Percentiles rank a stretch among this genome's conserved stretches.
These are phyloP conservation scores for Mycena sp. DNA, from an alignment of 1,284 basidiomycete species.

Conservation along the genomic window DNA sequence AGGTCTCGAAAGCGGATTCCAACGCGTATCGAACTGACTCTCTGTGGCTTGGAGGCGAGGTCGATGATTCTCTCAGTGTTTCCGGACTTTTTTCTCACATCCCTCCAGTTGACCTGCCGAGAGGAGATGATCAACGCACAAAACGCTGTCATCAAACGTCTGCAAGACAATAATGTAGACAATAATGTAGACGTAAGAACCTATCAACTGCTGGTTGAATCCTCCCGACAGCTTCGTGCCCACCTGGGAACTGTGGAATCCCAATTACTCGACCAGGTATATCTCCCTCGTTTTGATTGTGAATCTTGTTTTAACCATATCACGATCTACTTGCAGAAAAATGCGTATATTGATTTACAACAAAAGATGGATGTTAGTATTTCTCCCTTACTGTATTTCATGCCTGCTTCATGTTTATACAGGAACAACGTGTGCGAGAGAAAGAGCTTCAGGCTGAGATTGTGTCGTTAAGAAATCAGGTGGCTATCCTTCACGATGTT, in stretches of 20 bases:
- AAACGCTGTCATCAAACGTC: neutral
- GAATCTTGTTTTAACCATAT: too few species aligned
- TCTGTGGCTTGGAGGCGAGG: neutral
- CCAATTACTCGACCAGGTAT: constrained; percentile 4
- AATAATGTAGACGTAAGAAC: neutral
- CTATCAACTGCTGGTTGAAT: neutral
- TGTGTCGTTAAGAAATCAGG: neutral
- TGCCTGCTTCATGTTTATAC: neutral
- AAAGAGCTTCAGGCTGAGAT: neutral
- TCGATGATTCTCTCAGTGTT: neutral
- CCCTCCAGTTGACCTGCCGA: neutral
- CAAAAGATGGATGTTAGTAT: neutral
- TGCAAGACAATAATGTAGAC: neutral
- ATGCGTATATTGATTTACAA: neutral
- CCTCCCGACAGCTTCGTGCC: neutral
- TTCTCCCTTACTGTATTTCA: too few species aligned
- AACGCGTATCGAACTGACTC: neutral
- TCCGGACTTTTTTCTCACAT: neutral
- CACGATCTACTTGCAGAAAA: neutral
- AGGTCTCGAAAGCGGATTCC: neutral
- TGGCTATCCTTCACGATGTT: too few species aligned
- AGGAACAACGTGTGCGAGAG: neutral
- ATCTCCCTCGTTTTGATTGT: too few species aligned
- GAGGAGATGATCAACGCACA: neutral
- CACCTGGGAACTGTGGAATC: neutral